Conservation (phyloP, 1,284 basidiomycete genomes). For the Hemileia vastatrix region DNA sequence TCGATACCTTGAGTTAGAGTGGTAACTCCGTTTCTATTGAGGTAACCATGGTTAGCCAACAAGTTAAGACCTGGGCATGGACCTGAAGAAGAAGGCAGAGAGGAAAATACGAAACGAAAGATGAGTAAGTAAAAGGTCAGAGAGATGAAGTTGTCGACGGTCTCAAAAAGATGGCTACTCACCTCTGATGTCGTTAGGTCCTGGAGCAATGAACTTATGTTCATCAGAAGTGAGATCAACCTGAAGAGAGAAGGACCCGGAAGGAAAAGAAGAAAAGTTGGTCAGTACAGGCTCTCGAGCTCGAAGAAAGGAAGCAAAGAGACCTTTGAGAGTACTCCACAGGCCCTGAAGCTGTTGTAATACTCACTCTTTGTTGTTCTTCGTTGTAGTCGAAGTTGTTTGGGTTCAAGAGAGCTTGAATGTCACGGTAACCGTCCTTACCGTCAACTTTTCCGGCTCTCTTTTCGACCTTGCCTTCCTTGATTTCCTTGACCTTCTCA, state of each 20-base stretch:
- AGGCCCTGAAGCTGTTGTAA: no score
- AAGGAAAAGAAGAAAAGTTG: no score
- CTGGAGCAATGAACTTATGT: no score
- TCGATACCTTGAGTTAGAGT: constrained; percentile 31
- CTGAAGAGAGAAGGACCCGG: no score
- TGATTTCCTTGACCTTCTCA: constrained; percentile 26
- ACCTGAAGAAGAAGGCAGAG: no score
- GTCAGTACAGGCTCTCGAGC: no score
- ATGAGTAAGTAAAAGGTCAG: neutral
- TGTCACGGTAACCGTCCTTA: constrained; percentile 19
- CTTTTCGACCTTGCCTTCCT: constrained; percentile 23
- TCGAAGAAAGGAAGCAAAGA: no score
- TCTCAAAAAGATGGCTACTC: no score
- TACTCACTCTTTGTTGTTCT: constrained; percentile 23
- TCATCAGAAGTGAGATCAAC: no score
- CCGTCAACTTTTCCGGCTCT: neutral
- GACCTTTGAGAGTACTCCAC: no score
- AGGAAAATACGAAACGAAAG: neutral
- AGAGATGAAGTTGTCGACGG: no score
- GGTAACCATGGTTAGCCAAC: constrained; percentile 33
- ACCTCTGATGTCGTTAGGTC: no score
- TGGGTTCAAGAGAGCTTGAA: constrained; percentile 29
- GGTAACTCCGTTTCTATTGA: constrained; percentile 32
- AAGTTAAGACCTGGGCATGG: constrained; percentile 33
- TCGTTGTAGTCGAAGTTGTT: constrained; percentile 30